A percentile compares a stretch with the other conserved stretches of the same genome.
These are phyloP conservation scores for Solanum hybrid DNA, from an alignment of 305 asterid species.

Conservation along the genomic window DNA sequence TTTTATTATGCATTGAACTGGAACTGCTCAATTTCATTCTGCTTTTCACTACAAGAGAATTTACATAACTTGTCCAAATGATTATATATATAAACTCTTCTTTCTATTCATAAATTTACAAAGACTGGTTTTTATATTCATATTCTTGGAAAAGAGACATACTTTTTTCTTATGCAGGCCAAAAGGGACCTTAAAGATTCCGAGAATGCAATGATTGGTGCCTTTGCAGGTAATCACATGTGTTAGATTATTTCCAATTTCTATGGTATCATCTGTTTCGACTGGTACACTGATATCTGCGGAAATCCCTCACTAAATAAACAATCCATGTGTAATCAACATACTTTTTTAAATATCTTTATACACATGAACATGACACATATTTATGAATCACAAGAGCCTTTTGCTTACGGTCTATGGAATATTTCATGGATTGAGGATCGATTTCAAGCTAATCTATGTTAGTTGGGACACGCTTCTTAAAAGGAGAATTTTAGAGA, in stretches of 20 bases:
- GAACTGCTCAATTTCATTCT: background rate
- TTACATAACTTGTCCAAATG: background rate
- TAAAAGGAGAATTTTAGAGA: background rate
- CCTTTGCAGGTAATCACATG: conserved; percentile 46
- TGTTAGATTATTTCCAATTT: background rate
- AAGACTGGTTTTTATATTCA: background rate
- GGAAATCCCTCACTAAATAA: background rate
- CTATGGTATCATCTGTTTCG: background rate
- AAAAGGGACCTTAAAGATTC: conserved; percentile 49
- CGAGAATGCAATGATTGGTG: conserved; percentile 64
- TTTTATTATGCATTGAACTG: background rate
- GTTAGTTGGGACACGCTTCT: background rate
- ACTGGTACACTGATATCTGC: background rate
- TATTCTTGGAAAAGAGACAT: background rate
- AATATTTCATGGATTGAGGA: background rate
- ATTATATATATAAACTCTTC: background rate
- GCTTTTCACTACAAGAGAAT: background rate
- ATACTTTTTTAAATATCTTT: background rate
- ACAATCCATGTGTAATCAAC: background rate
- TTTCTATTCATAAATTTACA: background rate
- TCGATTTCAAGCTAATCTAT: background rate
- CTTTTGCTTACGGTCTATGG: background rate
- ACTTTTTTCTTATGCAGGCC: conserved; percentile 30
- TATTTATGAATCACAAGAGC: background rate
- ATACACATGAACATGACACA: background rate